Conservation (phyloP, 148 eudicot genomes). For the Rhododendron ovatum region DNA sequence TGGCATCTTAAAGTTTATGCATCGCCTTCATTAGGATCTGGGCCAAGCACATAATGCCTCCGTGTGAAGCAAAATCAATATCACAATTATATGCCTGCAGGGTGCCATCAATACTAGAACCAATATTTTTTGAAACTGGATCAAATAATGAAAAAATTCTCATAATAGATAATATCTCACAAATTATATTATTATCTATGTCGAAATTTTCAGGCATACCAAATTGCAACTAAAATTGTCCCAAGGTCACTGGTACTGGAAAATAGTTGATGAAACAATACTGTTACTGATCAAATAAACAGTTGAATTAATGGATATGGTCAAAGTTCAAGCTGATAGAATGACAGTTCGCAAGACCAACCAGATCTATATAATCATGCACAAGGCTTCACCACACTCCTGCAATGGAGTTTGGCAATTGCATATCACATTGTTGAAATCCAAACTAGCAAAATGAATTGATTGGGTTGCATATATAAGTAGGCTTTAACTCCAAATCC, state of each 20-base stretch:
- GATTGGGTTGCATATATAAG: neutral
- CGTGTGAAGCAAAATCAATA: neutral
- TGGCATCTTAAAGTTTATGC: neutral
- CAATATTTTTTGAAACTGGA: neutral
- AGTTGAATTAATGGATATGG: neutral
- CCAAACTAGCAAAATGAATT: neutral
- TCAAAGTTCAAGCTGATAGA: constrained; percentile 3
- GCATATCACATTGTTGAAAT: neutral
- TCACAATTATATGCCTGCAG: neutral
- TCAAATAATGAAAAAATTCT: no score
- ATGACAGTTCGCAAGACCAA: neutral
- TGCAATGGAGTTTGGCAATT: neutral
- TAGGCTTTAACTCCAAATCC: neutral
- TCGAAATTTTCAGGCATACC: neutral
- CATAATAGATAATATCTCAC: no score
- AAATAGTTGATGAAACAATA: neutral
- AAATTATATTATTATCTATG: neutral
- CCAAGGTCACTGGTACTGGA: neutral
- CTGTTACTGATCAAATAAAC: neutral
- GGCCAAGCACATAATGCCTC: neutral
- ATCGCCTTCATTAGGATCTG: neutral
- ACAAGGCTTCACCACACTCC: neutral
- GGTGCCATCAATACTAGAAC: neutral
- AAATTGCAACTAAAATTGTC: neutral
- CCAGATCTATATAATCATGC: neutral